phyloP scores from a whole-genome alignment of 2,329 filamentous ascomycete species.

The Grosmannia serpens region DNA sequence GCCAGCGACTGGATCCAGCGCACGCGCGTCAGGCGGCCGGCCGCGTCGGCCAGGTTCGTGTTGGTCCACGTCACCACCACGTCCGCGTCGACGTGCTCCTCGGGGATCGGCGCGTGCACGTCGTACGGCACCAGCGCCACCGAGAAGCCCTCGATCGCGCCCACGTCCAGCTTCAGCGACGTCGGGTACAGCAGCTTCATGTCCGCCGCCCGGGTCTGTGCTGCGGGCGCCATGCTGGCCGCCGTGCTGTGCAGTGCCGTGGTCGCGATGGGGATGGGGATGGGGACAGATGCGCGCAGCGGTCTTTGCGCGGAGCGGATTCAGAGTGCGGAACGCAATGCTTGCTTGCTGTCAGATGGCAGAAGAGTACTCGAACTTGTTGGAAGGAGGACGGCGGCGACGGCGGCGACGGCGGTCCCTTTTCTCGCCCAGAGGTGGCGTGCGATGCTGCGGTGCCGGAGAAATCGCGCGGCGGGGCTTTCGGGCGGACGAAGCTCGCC shows the following conservation, averaged over 20 bases:
- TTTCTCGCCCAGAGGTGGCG: too few species aligned
- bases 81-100: constrained; percentile 32
- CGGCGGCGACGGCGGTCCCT: too few species aligned
- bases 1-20: constrained; percentile 39
- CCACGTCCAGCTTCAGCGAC: constrained; percentile 14
- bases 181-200: constrained; percentile 17
- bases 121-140: constrained; percentile 20
- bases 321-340: too few species aligned
- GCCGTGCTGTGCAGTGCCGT: not conserved
- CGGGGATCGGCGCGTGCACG: constrained; percentile 29
- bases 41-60: constrained; percentile 32
- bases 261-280: not conserved
- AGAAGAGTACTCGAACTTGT: too few species aligned
- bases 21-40: constrained; percentile 27
- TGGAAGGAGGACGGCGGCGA: too few species aligned
- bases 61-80: constrained; percentile 35
- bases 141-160: constrained; percentile 13
- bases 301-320: too few species aligned
- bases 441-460: not conserved
- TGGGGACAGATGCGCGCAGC: too few species aligned
- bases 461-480: not conserved
- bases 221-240: not conserved
- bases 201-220: not conserved
- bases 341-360: too few species aligned
- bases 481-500: not conserved